A percentile compares a stretch with the other conserved stretches of the same genome.
These are phyloP conservation scores for Saprolegnia diclina DNA, from an alignment of 352 stramenopile species.

Conservation along the genomic window DNA sequence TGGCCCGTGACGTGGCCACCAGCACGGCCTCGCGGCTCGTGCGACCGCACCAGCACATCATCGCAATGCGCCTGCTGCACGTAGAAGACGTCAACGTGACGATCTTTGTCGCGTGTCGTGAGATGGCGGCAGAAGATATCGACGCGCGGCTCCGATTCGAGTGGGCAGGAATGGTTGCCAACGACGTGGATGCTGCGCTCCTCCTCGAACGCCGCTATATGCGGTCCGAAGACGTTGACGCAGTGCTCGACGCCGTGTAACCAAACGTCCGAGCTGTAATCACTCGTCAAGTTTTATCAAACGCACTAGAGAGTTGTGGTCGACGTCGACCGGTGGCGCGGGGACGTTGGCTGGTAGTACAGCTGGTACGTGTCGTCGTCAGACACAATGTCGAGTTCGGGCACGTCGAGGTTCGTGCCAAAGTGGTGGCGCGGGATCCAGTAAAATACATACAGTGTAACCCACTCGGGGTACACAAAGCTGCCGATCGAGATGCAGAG, in stretches of 20 bases:
- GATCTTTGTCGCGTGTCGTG: background rate
- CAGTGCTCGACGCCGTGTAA: background rate
- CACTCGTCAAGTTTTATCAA: no score
- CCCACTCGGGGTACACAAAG: slow-evolving; percentile 60
- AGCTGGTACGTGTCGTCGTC: slow-evolving; percentile 19
- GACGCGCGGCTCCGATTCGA: background rate
- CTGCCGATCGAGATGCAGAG: slow-evolving; percentile 45
- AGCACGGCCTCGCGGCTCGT: background rate
- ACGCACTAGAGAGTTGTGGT: background rate
- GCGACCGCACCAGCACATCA: background rate
- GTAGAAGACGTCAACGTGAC: slow-evolving; percentile 3
- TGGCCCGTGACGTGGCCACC: slow-evolving; percentile 10
- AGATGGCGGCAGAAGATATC: slow-evolving; percentile 14
- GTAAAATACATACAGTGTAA: slow-evolving; percentile 67
- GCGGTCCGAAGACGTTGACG: background rate
- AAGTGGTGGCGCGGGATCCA: slow-evolving; percentile 60
- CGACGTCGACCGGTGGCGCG: background rate
- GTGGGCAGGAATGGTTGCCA: background rate
- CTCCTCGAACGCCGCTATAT: background rate
- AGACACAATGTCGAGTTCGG: slow-evolving; percentile 32
- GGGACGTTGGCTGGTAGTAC: background rate
- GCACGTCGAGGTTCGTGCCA: slow-evolving; percentile 49
- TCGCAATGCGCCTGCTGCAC: slow-evolving; percentile 1
- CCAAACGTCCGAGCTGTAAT: no score
- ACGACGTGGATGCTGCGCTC: background rate